Base-by-base conservation (phyloP, 2,329 filamentous ascomycete species). In the Claviceps sp. region DNA sequence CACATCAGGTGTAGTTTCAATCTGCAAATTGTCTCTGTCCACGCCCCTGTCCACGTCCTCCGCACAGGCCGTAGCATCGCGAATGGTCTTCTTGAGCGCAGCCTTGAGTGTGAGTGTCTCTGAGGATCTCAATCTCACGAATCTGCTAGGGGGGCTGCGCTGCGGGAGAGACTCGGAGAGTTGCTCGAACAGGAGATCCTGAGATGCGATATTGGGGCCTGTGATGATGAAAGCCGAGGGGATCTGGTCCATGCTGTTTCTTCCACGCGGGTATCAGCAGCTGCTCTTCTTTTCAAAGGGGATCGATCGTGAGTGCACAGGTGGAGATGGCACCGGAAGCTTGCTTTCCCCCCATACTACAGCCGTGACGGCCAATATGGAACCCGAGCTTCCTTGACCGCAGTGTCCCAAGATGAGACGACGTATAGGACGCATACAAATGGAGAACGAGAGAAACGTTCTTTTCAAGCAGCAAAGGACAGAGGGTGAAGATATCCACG, bases 181-280 rank as follows among this genome's bases (percentile, higher is more conserved):
- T 63, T 88, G 84, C 53, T 80, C 73, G 58, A 89, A 89, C n/a
- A 90, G 73, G 13, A 85, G 71, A 43, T 81, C 78, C 63, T 89
- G 85, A 1, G 84, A 85, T 38, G 85, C 82, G 58, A 89, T 84
- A 56, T 87, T 88, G 7, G 87, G 85, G 0, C 87, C 88, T 8
- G 85, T 86, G 53, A 88, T 77, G 58, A 91, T 80, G 57, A 91
- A 83, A 2, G 79, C 84, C 7, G 83, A 78, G 0, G 84, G 81
- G 40, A 88, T 76, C 61, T 76, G 78, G 47, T 71, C 68, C 42
- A 63, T 61, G 55, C 67, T 68, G 8, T 11, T 13, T 7, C 5
- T 44, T 42, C 22, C 4, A 8, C 23, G 11, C 11, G 29, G 11
- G 29, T 11, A 34, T 34, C 29, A 34, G n/a, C n/a, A n/a, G n/a